Evolutionary conservation across 1,139 yeast species (phyloP), one percentile per base, ranked within the genome.

Genomic region (Saccharomyces hybrid): DNA sequence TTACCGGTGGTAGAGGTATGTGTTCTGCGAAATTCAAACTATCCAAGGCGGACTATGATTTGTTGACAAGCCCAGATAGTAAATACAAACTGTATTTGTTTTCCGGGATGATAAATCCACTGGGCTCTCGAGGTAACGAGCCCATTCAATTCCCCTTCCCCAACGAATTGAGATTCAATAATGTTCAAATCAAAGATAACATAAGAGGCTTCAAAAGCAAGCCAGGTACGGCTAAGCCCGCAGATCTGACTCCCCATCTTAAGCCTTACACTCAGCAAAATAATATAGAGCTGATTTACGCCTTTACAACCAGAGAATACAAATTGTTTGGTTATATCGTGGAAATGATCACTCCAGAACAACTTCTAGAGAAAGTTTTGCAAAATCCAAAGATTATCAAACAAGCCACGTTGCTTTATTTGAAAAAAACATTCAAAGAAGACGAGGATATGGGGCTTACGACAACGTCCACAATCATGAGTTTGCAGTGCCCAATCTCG

Each of bases 181-280:
- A 75, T 2, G 56, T 58, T 0, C 72, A 71, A 46, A 60, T 82
- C 3, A 75, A 75, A 38, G 82, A 77, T 58, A 78, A 75, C 59
- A 78, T 78, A 27, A 75, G 77, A 61, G 89, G 88, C 1, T 72
- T 84, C 34, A 84, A 83, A 64, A 79, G 80, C 50, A 79, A 75
- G 57, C 76, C 77, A 0, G 88, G 88, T 0, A 80, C 89, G 0
- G 82, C 84, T 1, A 77, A 78, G 55, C 91, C 93, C 0, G 86
- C 86, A 1, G 83, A 86, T 66, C 63, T 85, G 48, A 82, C 88
- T 0, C 70, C 73, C 1, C 68, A 70, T 54, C 47, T 81, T n/a
- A 57, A 57, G 11, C 69, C 70, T 12, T 57, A 70, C 1, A 71
- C 74, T 0, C 58, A 58, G 3, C 50, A 59, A 2, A 84, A 83